phyloP scores from a whole-genome alignment of 768 basidiomycete species.

The Termitomyces sp. region DNA sequence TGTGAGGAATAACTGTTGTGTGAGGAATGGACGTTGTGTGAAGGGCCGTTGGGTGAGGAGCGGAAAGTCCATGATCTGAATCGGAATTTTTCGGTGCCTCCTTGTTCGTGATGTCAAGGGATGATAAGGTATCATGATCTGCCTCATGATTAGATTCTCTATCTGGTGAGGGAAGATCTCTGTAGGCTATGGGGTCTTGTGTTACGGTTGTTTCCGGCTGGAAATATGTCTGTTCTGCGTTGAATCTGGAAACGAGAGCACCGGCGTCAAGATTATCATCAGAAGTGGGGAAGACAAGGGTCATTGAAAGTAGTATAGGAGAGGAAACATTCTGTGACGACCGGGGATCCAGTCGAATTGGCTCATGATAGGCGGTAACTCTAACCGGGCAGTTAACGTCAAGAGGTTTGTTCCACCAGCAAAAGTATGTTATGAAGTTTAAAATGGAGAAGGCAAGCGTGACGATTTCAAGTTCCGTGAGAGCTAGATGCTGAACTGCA shows the following conservation, averaged over 20 bases:
- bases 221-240: background rate
- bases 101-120: background rate
- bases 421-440: constrained; percentile 21
- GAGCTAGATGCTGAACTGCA: constrained; percentile 10
- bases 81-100: background rate
- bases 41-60: background rate
- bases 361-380: background rate
- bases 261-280: background rate
- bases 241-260: background rate
- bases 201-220: background rate
- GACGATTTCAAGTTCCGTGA: constrained; percentile 24
- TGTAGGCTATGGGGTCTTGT: background rate
- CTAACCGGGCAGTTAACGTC: constrained; percentile 13
- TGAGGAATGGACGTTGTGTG: too few species aligned
- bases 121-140: background rate
- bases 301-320: background rate
- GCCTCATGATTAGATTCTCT: background rate
- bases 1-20: too few species aligned
- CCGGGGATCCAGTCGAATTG: background rate
- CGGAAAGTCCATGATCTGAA: background rate
- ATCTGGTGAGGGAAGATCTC: background rate
- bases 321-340: background rate
- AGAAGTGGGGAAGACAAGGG: background rate
- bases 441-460: constrained; percentile 21
- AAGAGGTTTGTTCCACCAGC: constrained; percentile 32